Evolutionary conservation across 495 filamentous ascomycete genomes (phyloP).

Genomic region (Copromyces sp.): DNA sequence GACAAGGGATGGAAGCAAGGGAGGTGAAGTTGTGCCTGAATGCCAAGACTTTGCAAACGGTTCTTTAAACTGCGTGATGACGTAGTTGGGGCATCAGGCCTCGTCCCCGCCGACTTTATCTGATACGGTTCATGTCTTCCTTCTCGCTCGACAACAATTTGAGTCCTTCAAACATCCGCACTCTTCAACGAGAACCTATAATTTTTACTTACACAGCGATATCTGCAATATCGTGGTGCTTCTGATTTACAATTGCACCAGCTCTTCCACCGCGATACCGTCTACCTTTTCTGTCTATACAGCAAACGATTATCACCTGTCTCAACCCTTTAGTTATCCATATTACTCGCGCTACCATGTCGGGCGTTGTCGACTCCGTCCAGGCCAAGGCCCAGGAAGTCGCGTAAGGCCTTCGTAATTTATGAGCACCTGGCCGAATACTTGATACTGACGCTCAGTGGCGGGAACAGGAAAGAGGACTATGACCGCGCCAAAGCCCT

Average conservation of each 20-base stretch:
- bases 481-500: slow-evolving; percentile 42
- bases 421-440: background rate
- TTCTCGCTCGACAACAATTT: background rate
- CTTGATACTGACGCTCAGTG: background rate
- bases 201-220: background rate
- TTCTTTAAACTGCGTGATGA: background rate
- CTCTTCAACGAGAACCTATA: background rate
- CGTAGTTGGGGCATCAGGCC: background rate
- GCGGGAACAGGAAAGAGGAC: slow-evolving; percentile 40
- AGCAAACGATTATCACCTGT: background rate
- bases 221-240: background rate
- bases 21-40: background rate
- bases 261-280: background rate
- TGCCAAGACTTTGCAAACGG: background rate
- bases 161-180: background rate
- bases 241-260: background rate
- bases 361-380: slow-evolving; percentile 18
- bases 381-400: slow-evolving; percentile 40
- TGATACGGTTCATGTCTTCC: background rate
- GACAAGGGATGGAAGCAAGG: background rate
- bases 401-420: slow-evolving; percentile 26
- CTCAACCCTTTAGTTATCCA: background rate
- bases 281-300: background rate
- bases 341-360: background rate
- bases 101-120: background rate